Evolutionary conservation across 164 flowering plant species (phyloP), one percentile per base, ranked within the genome.

Genomic region (Taxillus chinensis): DNA sequence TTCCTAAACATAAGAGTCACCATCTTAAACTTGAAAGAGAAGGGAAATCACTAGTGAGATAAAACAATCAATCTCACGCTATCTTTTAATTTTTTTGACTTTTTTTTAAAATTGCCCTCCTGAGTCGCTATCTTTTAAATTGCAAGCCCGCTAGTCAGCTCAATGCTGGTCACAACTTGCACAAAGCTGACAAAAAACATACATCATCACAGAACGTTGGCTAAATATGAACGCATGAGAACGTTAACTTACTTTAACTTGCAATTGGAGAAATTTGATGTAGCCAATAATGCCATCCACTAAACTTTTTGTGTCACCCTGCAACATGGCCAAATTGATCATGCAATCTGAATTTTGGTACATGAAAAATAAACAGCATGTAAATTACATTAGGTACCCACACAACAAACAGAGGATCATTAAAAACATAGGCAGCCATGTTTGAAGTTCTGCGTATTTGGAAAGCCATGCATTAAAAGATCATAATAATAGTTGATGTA

Each of bases 261-360:
- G 89, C 51, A 76, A 71, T 62, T 88, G 86, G 75, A 88, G 71
- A 67, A 67, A 61, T 73, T 84, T 82, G 74, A 86, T 64, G 65
- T 81, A 69, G 49, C 74, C 82, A 65, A 83, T 80, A 13, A 62
- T 55, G 69, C 81, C 76, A 69, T 82, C 86, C 74, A 82, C 56
- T 8, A 68, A 64, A 68, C 74, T 56, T 49, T 62, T 75, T 71
- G 64, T 72, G 65, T 63, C 48, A 53, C 64, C 81, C 89, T 84
- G 59, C 66, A 75, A 49, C 61, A 66, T 51, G 71, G 27, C n/a
- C 10, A 51, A n/a, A 4, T 4, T 16, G 16, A 5, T 39, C 17
- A 5, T 8, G 51, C 9, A 9, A 9, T 8, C 13, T 8, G 4
- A 48, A 11, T 7, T 11, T 48, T 7, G 3, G 12, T 11, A 11